Percentiles rank a stretch among this genome's conserved stretches.
These are phyloP conservation scores for Sanguinoderma infundibulare DNA, from an alignment of 1,284 basidiomycete genomes.

Conservation along the genomic window DNA sequence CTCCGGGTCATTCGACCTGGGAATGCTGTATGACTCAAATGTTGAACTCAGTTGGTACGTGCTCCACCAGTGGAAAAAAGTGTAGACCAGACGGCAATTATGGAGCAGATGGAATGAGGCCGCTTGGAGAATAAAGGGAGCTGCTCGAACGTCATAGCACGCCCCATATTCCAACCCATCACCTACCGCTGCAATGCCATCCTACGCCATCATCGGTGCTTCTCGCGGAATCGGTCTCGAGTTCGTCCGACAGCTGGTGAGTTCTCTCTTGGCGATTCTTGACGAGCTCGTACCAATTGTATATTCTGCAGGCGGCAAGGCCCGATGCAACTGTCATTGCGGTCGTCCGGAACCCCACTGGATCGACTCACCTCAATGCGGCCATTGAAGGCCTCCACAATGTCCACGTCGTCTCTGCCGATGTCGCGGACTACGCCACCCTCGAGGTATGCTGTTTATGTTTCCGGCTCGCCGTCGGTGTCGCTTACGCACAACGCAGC, in stretches of 20 bases:
- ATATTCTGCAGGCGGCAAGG: not conserved
- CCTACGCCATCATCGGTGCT: not conserved
- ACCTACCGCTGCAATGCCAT: too few species aligned
- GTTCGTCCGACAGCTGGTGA: not conserved
- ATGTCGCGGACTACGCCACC: not conserved
- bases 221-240: slow-evolving; percentile 3
- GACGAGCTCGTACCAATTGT: not conserved
- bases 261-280: not conserved
- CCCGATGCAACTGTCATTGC: not conserved
- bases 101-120: too few species aligned
- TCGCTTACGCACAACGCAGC: not conserved
- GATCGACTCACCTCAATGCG: not conserved
- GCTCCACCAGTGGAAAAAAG: too few species aligned
- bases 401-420: slow-evolving; percentile 3
- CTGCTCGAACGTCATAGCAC: too few species aligned
- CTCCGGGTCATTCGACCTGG: too few species aligned
- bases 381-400: not conserved
- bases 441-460: not conserved
- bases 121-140: too few species aligned
- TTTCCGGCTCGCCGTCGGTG: not conserved
- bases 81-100: too few species aligned
- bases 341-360: not conserved
- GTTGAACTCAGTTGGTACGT: too few species aligned
- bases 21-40: too few species aligned
- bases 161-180: too few species aligned